Conservation (phyloP, 1,139 yeast genomes). For the Hyphopichia fennica region DNA sequence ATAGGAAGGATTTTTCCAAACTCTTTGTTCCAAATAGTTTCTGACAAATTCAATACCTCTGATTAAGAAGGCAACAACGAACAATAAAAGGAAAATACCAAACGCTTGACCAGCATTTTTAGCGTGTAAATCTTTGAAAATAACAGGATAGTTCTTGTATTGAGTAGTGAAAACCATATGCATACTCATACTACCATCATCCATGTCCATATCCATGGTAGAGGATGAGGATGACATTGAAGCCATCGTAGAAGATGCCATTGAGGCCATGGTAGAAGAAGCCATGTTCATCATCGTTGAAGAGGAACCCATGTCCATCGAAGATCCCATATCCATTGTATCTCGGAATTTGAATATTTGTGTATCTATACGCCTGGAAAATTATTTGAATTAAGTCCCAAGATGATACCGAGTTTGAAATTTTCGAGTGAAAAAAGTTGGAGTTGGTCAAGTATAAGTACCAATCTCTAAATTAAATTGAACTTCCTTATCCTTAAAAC, state of each 20-base stretch:
- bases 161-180: constrained; percentile 54
- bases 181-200: constrained; percentile 38
- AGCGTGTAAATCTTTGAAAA: constrained; percentile 57
- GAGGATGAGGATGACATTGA: constrained; percentile 9
- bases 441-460: too few relatives aligned
- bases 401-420: too few relatives aligned
- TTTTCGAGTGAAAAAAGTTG: too few relatives aligned
- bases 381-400: too few relatives aligned
- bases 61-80: constrained; percentile 56
- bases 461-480: neutral
- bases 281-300: constrained; percentile 7
- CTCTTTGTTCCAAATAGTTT: constrained; percentile 64
- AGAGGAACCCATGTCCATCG: neutral
- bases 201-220: constrained; percentile 23
- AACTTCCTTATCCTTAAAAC: neutral
- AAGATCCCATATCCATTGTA: constrained; percentile 3
- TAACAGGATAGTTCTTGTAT: constrained; percentile 57
- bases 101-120: constrained; percentile 59
- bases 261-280: constrained; percentile 6
- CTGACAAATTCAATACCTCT: constrained; percentile 59
- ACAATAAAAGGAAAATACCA: constrained; percentile 65
- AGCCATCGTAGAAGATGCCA: constrained; percentile 14
- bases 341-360: neutral
- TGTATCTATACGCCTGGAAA: too few relatives aligned
- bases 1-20: constrained; percentile 49